Evolutionary conservation across 2,329 filamentous ascomycete species (phyloP).

Genomic region (Thielaviopsis punctulata): DNA sequence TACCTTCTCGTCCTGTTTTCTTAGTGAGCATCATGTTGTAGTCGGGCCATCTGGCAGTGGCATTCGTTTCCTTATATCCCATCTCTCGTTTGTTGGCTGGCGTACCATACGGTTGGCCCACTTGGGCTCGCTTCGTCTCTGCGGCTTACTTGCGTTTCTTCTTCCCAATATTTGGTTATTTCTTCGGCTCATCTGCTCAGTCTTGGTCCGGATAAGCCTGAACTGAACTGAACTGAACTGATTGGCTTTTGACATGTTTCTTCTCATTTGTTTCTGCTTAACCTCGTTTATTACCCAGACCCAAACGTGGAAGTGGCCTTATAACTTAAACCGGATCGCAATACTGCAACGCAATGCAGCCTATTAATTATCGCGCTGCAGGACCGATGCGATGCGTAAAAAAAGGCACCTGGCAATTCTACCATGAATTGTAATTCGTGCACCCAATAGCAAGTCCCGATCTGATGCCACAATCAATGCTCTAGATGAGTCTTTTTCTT

Average conservation of each 20-base stretch:
- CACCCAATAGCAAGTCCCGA: neutral
- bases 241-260: neutral
- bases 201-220: no score
- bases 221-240: no score
- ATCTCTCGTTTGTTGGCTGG: neutral
- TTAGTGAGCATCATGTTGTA: no score
- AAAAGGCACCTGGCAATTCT: neutral
- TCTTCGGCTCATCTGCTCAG: no score
- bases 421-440: neutral
- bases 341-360: neutral
- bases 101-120: no score
- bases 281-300: no score
- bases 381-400: neutral
- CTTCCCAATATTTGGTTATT: no score
- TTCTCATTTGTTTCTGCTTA: neutral
- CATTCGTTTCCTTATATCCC: neutral
- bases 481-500: neutral
- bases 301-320: no score
- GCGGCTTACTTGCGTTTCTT: neutral
- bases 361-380: neutral
- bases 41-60: neutral
- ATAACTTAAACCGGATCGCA: neutral
- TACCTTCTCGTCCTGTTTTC: no score
- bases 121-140: neutral
- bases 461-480: neutral